Evolutionary conservation across 352 stramenopile genomes (phyloP), one percentile per base, ranked within the genome.

Genomic region (Globisporangium viniferum): DNA sequence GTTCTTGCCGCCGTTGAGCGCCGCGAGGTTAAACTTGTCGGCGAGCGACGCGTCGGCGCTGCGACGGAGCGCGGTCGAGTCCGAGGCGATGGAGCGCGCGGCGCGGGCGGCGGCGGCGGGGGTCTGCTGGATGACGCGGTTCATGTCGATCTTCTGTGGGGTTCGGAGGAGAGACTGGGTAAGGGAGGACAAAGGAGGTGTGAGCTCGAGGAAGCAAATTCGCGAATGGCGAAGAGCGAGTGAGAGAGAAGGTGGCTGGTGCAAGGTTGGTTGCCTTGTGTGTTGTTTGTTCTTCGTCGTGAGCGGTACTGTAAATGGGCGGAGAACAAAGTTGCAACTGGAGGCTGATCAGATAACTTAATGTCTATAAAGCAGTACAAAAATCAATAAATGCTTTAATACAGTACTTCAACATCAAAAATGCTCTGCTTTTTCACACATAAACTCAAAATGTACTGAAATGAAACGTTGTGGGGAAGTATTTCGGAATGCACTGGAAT

Each of bases 1-100:
- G 73, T 68, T 93, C 70, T 89, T 90, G 67, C 82, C 84, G 53
- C 66, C 81, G 62, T 92, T 92, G 31, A 92, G 72, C 27, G 78
- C 58, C 54, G 80, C 80, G 54, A 92, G 64, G 44, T 82, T 89
- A 64, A 92, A 92, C 68, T 90, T 90, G 56, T 84, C 73, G 22
- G 65, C 66, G 31, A 92, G 76, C 36, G 79, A 66, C 2, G 35
- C 36, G 29, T 72, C 39, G n/a, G 64, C 56, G 46, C 64, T 64
- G 56, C 56, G 64, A 29, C 64, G 64, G 29, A 69, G 18, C 4
- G 64, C 12, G 20, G 56, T 33, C 9, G 67, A 31, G 20, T 60
- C 48, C 5, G 67, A 64, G 12, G 61, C 53, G 27, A 73, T 59
- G 5, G 54, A 66, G 62, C 61, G 63, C 10, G 56, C 59, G 41